Conservation (phyloP, 495 filamentous ascomycete species). For the Margaritispora aquatica region DNA sequence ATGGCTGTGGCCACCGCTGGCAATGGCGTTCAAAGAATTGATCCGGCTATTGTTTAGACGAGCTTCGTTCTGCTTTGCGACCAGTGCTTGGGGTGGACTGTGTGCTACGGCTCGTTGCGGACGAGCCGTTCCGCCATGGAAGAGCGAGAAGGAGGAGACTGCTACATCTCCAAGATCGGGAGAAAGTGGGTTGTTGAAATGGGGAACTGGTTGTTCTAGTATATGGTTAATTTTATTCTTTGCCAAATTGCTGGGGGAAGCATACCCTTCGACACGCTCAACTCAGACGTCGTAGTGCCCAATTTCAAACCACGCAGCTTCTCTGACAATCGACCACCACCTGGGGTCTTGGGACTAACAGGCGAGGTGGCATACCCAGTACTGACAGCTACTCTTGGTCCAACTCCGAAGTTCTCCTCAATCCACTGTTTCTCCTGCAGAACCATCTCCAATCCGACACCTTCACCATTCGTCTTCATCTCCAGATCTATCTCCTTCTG, state of each 20-base stretch:
- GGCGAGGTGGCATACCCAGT: conserved; percentile 26
- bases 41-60: conserved; percentile 16
- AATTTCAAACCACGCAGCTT: conserved; percentile 72
- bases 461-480: conserved; percentile 59
- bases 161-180: conserved; percentile 59
- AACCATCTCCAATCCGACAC: conserved; percentile 75
- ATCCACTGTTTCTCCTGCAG: conserved; percentile 77
- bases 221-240: not conserved
- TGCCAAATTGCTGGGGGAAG: not conserved
- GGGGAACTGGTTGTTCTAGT: conserved; percentile 8
- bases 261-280: conserved; percentile 28
- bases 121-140: conserved; percentile 36
- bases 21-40: conserved; percentile 41
- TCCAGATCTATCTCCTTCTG: conserved; percentile 65
- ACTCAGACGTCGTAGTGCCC: conserved; percentile 59
- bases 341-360: conserved; percentile 48
- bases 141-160: conserved; percentile 55
- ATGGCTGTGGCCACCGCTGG: conserved; percentile 25
- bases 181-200: conserved; percentile 40
- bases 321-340: conserved; percentile 62
- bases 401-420: conserved; percentile 66
- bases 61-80: conserved; percentile 31
- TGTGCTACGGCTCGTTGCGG: conserved; percentile 33
- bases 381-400: conserved; percentile 22
- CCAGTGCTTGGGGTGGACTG: conserved; percentile 36